Conservation (phyloP, 345 rosid genomes). For the Hibiscus syriacus region DNA sequence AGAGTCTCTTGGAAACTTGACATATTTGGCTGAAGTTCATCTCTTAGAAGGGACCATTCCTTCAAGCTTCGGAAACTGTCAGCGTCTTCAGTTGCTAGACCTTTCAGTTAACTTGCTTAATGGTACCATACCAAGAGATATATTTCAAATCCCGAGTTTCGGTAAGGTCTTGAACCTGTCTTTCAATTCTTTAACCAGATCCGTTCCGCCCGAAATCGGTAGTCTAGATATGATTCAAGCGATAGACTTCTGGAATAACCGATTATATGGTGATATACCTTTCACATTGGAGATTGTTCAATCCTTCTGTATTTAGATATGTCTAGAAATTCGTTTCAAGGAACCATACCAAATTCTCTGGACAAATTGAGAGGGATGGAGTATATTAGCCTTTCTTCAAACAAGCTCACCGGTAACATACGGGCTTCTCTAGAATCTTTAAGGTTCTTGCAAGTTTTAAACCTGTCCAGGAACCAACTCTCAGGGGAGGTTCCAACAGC, state of each 20-base stretch:
- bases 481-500: slow-evolving; percentile 12
- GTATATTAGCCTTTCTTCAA: slow-evolving; percentile 15
- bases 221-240: slow-evolving; percentile 3
- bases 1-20: slow-evolving; percentile 10
- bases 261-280: slow-evolving; percentile 10
- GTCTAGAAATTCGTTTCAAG: slow-evolving; percentile 6
- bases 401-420: slow-evolving; percentile 13
- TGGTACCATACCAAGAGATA: slow-evolving; percentile 10
- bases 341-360: slow-evolving; percentile 11
- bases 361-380: slow-evolving; percentile 7
- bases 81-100: not conserved
- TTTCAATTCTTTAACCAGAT: slow-evolving; percentile 6
- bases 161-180: not conserved
- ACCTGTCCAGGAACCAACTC: slow-evolving; percentile 16
- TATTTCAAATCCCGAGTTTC: slow-evolving; percentile 4
- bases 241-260: slow-evolving; percentile 3
- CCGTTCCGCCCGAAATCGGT: slow-evolving; percentile 3
- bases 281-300: slow-evolving; percentile 13
- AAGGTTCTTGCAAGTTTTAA: not conserved
- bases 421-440: slow-evolving; percentile 4
- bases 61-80: slow-evolving; percentile 9
- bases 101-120: slow-evolving; percentile 2
- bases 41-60: slow-evolving; percentile 17
- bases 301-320: slow-evolving; percentile 2
- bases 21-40: not conserved